Conservation (phyloP, 2,329 filamentous ascomycete species). For the Sphaerostilbella broomeana region DNA sequence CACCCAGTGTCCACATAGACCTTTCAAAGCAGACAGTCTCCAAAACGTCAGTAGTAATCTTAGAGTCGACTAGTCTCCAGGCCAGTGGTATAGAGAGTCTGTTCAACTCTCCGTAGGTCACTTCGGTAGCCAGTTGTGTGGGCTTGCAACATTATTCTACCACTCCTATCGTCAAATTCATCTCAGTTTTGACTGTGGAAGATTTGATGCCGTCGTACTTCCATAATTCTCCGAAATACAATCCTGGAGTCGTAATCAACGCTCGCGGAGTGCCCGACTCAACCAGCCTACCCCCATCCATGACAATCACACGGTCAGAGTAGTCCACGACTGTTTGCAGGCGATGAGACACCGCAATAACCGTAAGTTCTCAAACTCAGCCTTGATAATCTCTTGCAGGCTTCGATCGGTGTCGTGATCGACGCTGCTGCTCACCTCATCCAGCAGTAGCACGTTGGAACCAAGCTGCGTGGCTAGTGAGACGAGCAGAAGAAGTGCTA, state of each 20-base stretch:
- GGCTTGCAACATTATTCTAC: too few species aligned
- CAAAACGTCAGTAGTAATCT: too few species aligned
- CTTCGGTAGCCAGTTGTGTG: too few species aligned
- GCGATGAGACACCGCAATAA: constrained; percentile 41
- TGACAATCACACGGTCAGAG: constrained; percentile 39
- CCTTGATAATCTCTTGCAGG: constrained; percentile 32
- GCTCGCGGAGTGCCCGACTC: constrained; percentile 25
- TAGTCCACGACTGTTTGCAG: constrained; percentile 44
- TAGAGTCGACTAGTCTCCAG: too few species aligned
- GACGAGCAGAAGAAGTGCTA: constrained; percentile 27
- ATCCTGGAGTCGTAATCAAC: constrained; percentile 4
- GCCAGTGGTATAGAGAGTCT: too few species aligned
- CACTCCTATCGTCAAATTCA: not conserved
- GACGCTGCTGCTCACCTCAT: constrained; percentile 35
- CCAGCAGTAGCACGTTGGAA: constrained; percentile 29
- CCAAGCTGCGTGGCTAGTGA: constrained; percentile 19
- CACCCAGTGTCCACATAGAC: not conserved
- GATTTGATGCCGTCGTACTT: constrained; percentile 1
- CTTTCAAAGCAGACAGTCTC: too few species aligned
- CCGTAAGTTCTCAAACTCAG: constrained; percentile 41
- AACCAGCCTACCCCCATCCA: constrained; percentile 39
- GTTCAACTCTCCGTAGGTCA: too few species aligned
- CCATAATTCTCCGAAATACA: constrained; percentile 1
- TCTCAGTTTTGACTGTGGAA: not conserved
- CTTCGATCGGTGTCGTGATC: constrained; percentile 32